Evolutionary conservation across 2,329 filamentous ascomycete species (phyloP), one percentile per base, ranked within the genome.

Genomic region (Diaporthe sp.): DNA sequence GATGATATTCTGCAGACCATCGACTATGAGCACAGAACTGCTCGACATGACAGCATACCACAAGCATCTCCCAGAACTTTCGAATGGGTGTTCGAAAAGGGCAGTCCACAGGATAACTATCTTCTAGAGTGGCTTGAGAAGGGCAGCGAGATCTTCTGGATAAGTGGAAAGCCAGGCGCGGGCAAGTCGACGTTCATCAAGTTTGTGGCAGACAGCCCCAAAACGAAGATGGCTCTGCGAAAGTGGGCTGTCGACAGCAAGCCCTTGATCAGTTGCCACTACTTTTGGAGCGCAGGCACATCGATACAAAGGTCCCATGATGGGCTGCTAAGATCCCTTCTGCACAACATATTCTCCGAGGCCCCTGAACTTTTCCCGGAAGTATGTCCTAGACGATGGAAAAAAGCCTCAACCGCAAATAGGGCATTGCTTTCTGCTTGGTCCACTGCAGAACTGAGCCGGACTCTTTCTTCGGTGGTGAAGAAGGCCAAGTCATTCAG

Each of bases 131-230:
- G 61, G 61, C 42, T 65, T 22, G 61, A 65, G 42, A n/a, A 65
- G 22, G 61, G 17, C 13, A 31, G 42, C 10, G 42, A 17, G 7
- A 46, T 65, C 1, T 49, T 65, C 61, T 65, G 61, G 61, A n/a
- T 65, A n/a, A 65, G 4, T 1, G 61, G 61, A 1, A 65, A 65
- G 17, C 61, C 61, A 2, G 61, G 61, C 0, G 61, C 61, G 3
- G 61, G 61, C 39, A 65, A 65, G 61, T 65, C 61, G n/a, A 65
- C 61, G 1, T 65, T 65, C 61, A 65, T 65, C 15, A 65, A 65
- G 28, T 65, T 31, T 28, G n/a, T 65, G 42, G 61, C 61, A 46
- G 42, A 65, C 61, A 65, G 61, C 10, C 39, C 10, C 7, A 4
- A 31, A 22, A 65, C 61, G 15, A 65, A 49, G 17, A 34, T 25